Evolutionary conservation across 805 yeast genomes (phyloP), one percentile per base, ranked within the genome.

Genomic region (Teunomyces panamensis): DNA sequence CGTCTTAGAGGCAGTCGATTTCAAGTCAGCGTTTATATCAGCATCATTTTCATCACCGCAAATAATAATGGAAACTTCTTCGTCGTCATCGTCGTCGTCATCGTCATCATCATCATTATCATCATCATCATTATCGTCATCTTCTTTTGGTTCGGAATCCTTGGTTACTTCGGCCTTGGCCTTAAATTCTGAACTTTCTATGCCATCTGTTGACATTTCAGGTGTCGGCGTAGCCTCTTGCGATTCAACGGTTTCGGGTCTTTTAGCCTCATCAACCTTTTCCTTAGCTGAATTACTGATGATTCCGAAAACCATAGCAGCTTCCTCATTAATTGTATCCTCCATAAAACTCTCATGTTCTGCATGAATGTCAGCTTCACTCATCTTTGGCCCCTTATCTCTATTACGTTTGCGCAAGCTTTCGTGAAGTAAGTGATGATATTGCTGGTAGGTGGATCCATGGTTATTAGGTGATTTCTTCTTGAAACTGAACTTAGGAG

Each of bases 401-500:
- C 49, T 48, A 20, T 48, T 43, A 26, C 51, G 43, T 14, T 29
- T 29, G 11, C 45, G 36, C 20, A 46, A 14, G 13, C 39, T 46
- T 27, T 46, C 52, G 26, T 51, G 52, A n/a, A 51, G 46, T 47
- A 51, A 45, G 53, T 56, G 44, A 37, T 50, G 42, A 42, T 49
- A 51, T 48, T 47, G 54, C 33, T 45, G 50, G 36, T 49, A 49
- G 3, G 52, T 46, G 5, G 47, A 43, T 4, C 52, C 52, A n/a
- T 32, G 28, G 26, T 47, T 41, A 30, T 60, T 72, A 59, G 57
- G 68, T 53, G 65, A 66, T 53, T 59, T 69, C 66, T 71, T 81
- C 61, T 65, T 75, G 63, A 61, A 67, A 54, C 68, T 67, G 47
- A 71, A 73, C 67, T 79, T 85, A 49, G 82, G 85, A 29, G 79